Conservation (phyloP, 495 filamentous ascomycete genomes). For the Aspergillus ostianus region DNA sequence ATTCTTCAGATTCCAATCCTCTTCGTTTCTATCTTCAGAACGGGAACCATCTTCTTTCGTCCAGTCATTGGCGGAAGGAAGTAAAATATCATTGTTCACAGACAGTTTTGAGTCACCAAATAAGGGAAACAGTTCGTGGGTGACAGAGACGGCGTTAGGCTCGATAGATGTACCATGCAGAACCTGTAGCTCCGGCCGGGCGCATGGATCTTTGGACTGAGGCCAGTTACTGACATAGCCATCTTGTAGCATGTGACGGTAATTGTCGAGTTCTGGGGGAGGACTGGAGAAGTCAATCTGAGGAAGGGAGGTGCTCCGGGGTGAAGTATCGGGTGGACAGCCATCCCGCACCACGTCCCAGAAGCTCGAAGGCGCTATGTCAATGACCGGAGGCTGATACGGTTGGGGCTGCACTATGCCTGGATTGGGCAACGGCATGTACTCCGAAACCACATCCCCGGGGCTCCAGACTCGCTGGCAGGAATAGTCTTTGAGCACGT, state of each 20-base stretch:
- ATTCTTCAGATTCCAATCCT: slow-evolving; percentile 52
- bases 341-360: slow-evolving; percentile 56
- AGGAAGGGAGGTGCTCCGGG: slow-evolving; percentile 41
- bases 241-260: slow-evolving; percentile 24
- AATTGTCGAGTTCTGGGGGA: slow-evolving; percentile 37
- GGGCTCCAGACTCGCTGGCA: not conserved
- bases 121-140: slow-evolving; percentile 58
- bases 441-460: slow-evolving; percentile 31
- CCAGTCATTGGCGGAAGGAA: slow-evolving; percentile 69
- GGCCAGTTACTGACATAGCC: slow-evolving; percentile 62
- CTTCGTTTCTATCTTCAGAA: slow-evolving; percentile 45
- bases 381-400: slow-evolving; percentile 4
- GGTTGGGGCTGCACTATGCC: slow-evolving; percentile 12
- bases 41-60: slow-evolving; percentile 60
- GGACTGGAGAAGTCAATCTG: slow-evolving; percentile 35
- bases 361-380: slow-evolving; percentile 26
- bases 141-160: slow-evolving; percentile 52
- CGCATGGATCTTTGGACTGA: slow-evolving; percentile 57
- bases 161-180: slow-evolving; percentile 66
- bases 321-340: slow-evolving; percentile 52
- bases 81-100: slow-evolving; percentile 71
- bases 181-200: slow-evolving; percentile 51
- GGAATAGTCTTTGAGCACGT: slow-evolving; percentile 49
- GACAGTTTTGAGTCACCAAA: slow-evolving; percentile 69
- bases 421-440: slow-evolving; percentile 10